Evolutionary conservation across 805 yeast species (phyloP).

Genomic region (Starmerella potacharoeniae): DNA sequence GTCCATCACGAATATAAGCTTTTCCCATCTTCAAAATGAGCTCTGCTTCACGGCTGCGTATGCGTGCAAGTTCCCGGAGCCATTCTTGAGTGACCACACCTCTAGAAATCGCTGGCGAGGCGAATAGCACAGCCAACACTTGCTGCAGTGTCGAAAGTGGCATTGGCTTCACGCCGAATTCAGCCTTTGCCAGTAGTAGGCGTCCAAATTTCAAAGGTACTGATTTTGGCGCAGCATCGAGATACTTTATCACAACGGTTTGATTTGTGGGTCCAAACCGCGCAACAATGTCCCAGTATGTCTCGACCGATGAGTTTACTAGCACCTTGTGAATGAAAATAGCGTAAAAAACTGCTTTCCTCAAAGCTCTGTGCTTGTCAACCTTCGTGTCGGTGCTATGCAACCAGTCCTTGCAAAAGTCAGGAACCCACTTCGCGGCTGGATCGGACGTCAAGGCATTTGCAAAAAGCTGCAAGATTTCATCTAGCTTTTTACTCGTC

Average conservation of each 20-base stretch:
- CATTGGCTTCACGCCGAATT: slow-evolving; percentile 6
- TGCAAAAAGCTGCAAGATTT: not conserved
- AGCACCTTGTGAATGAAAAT: slow-evolving; percentile 6
- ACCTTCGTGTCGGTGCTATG: not conserved
- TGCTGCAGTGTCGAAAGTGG: slow-evolving; percentile 30
- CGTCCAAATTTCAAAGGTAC: slow-evolving; percentile 16
- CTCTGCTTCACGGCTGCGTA: not conserved
- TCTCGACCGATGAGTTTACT: slow-evolving; percentile 18
- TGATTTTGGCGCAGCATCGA: slow-evolving; percentile 12
- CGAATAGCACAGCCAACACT: slow-evolving; percentile 32
- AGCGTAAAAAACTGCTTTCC: slow-evolving; percentile 12
- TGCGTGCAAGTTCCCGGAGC: not conserved
- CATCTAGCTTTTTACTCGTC: not conserved
- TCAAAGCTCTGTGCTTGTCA: not conserved
- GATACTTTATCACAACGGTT: slow-evolving; percentile 2
- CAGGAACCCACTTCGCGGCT: not conserved
- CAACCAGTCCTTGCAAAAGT: slow-evolving; percentile 5
- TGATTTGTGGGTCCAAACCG: slow-evolving; percentile 22
- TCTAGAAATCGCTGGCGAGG: not conserved
- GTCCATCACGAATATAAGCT: slow-evolving; percentile 4
- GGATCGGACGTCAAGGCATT: not conserved
- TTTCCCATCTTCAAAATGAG: not conserved
- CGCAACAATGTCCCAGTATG: slow-evolving; percentile 22
- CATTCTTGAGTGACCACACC: slow-evolving; percentile 8
- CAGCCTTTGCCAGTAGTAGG: slow-evolving; percentile 12